Conservation (phyloP, 2,329 filamentous ascomycete genomes). For the Byssochlamys sp. region DNA sequence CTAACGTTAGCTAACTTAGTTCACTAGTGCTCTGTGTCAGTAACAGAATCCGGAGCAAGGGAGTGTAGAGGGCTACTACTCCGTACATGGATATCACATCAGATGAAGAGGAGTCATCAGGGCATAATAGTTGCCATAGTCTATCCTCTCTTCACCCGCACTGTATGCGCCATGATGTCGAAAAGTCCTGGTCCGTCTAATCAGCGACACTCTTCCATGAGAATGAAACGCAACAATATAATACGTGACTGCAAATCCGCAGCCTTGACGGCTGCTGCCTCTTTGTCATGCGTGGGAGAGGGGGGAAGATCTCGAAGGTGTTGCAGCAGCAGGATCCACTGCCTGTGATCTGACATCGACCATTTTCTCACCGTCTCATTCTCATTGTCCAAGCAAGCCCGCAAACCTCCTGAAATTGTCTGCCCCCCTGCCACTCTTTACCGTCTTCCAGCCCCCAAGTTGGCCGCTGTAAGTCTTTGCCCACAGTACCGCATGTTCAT, state of each 20-base stretch:
- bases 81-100: no score
- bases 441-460: background rate
- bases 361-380: background rate
- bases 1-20: background rate
- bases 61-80: no score
- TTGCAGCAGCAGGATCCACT: background rate
- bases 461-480: background rate
- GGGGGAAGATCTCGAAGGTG: background rate
- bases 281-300: background rate
- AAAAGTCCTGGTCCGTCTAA: no score
- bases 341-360: background rate
- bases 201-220: no score
- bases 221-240: no score
- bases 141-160: no score
- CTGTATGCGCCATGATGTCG: no score
- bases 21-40: background rate
- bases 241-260: no score
- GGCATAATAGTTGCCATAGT: no score
- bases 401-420: background rate
- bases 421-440: background rate
- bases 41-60: background rate
- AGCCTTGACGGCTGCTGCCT: no score
- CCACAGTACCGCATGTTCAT: background rate
- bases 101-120: no score
- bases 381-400: background rate